Evolutionary conservation across 202 grass and related monocot genomes (phyloP), one percentile per base, ranked within the genome.

Genomic region (Dendrocalamus latiflorus): DNA sequence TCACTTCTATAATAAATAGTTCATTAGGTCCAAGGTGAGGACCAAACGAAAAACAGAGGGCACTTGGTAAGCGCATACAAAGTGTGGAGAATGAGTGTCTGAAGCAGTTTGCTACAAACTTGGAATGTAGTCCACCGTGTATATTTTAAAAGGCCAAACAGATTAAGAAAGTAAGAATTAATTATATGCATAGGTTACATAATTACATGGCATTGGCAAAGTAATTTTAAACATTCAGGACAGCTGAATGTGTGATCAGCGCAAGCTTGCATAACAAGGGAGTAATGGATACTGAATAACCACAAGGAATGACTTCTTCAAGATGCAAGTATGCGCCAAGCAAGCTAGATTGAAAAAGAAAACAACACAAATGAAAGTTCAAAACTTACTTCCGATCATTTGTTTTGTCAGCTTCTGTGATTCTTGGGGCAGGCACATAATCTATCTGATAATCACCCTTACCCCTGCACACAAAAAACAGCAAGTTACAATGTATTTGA

Each of bases 371-470:
- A 82, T 64, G 44, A 49, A 43, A 43, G 21, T 45, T 70, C 22
- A 53, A 83, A 65, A 41, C 89, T 89, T 77, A 99, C 96, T 91
- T 99, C 59, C 28, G 64, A 36, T 99, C 96, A 59, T 99, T 91
- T 83, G 78, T 83, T 85, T 96, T 99, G 74, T 99, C 96, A 84
- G 96, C 96, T 87, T 99, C 96, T 55, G 96, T 99, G 64, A 92
- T 94, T 83, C 96, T 90, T 86, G 96, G 81, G 81, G 91, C 96
- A 85, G 96, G 96, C 41, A 90, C 87, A 78, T 92, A 99, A 82
- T 99, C 96, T 84, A 95, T 92, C 20, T 99, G 87, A 75, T 94
- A 95, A 54, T 93, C 87, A 81, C 93, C 91, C 91, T 99, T 95
- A 66, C 83, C 93, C 87, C 96, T 99, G 63, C 39, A 84, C 70